phyloP scores from a whole-genome alignment of 148 eudicot genomes.

The Euryodendron excelsum region DNA sequence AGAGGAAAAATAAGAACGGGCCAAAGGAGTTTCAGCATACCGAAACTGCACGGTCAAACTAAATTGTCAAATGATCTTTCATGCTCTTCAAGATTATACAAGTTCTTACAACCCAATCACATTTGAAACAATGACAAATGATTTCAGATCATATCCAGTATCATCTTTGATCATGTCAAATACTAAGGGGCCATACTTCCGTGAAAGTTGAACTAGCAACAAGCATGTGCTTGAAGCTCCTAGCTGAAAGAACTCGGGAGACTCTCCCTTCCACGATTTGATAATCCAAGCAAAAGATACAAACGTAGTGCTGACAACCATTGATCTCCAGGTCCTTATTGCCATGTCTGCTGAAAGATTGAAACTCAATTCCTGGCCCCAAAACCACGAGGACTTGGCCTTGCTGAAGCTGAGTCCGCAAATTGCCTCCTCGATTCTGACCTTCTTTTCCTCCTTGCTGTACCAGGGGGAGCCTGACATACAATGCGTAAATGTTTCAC shows the following conservation, averaged over 20 bases:
- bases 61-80: not conserved
- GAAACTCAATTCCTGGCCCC: constrained; percentile 54
- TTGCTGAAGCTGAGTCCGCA: constrained; percentile 52
- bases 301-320: not conserved
- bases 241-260: constrained; percentile 10
- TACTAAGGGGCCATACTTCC: not conserved
- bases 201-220: not conserved
- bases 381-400: constrained; percentile 88
- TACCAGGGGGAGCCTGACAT: constrained; percentile 83
- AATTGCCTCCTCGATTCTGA: constrained; percentile 58
- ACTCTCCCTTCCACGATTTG: constrained; percentile 30
- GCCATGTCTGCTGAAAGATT: not conserved
- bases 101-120: not conserved
- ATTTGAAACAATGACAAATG: not conserved
- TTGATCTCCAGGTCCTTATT: constrained; percentile 6
- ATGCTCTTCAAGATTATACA: not conserved
- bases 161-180: not conserved
- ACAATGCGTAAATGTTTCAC: constrained; percentile 5
- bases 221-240: not conserved
- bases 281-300: constrained; percentile 20
- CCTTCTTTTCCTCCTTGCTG: constrained; percentile 80
- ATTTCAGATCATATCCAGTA: not conserved
- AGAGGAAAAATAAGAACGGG: too few relatives aligned
- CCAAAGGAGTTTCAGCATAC: too few relatives aligned
- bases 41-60: not conserved